phyloP scores from a whole-genome alignment of 192 early-diverging fungal genomes.

The Blastocladiella britannica region DNA sequence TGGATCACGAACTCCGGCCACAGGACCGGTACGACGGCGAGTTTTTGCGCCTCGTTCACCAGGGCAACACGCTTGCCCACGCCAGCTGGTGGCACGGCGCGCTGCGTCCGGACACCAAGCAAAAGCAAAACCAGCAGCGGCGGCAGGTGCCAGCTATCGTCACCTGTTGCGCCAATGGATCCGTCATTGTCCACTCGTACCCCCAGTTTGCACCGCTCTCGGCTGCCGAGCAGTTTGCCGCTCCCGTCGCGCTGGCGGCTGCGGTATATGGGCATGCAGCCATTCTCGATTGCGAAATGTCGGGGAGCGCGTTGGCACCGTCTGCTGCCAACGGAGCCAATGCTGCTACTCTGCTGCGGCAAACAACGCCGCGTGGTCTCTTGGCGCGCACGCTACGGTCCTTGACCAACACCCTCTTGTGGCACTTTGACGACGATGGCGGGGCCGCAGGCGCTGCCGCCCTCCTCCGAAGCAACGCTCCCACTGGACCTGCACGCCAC shows the following conservation, averaged over 20 bases:
- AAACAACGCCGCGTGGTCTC: no score
- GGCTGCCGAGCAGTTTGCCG: neutral
- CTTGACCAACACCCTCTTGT: neutral
- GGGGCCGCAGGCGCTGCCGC: neutral
- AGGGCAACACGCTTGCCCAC: neutral
- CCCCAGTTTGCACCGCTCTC: neutral
- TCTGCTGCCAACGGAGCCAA: neutral
- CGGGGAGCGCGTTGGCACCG: neutral
- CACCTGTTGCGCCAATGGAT: neutral
- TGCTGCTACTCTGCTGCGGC: no score
- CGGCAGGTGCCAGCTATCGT: neutral
- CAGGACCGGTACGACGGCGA: neutral
- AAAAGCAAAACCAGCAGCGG: neutral
- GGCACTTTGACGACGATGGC: neutral
- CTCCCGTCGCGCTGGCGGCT: neutral
- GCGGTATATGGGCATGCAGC: neutral
- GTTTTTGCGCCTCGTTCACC: neutral
- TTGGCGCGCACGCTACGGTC: neutral
- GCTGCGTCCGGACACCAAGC: neutral
- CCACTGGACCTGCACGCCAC: neutral
- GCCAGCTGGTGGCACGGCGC: neutral
- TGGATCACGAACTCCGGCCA: no score
- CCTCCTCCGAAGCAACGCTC: no score
- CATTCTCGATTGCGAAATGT: neutral
- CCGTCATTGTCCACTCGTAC: neutral